phyloP scores from a whole-genome alignment of 768 basidiomycete species.

The Rhizopogon salebrosus region DNA sequence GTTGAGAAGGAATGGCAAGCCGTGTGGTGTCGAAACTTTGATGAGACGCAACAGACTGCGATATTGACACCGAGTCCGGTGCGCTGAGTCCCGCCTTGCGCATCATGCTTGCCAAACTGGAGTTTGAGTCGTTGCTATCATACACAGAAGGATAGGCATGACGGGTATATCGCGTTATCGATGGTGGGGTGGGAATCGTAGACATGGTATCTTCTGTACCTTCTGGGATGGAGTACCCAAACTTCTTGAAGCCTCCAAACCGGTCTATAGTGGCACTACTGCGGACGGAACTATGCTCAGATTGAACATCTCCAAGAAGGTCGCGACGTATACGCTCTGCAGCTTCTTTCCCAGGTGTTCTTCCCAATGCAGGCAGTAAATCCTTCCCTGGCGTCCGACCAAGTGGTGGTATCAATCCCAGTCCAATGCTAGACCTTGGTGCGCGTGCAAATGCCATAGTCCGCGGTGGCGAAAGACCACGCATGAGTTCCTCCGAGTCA shows the following conservation, averaged over 20 bases:
- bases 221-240: constrained; percentile 16
- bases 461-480: constrained; percentile 49
- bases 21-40: not conserved
- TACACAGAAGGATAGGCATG: constrained; percentile 29
- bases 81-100: constrained; percentile 49
- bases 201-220: constrained; percentile 57
- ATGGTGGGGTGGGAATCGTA: constrained; percentile 66
- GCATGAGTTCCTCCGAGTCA: constrained; percentile 34
- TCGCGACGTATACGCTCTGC: constrained; percentile 64
- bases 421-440: constrained; percentile 26
- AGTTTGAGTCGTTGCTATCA: constrained; percentile 46
- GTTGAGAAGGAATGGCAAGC: constrained; percentile 1
- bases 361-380: constrained; percentile 35
- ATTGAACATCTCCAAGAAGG: constrained; percentile 52
- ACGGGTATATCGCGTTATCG: constrained; percentile 60
- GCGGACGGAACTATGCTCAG: constrained; percentile 19
- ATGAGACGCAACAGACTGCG: constrained; percentile 10
- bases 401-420: constrained; percentile 30
- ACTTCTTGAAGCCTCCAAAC: constrained; percentile 22
- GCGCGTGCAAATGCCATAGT: constrained; percentile 47
- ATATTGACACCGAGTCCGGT: constrained; percentile 18
- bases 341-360: constrained; percentile 71
- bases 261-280: constrained; percentile 10
- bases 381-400: constrained; percentile 68
- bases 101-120: constrained; percentile 69